Evolutionary conservation across 1,284 basidiomycete species (phyloP).

Genomic region (Rugosomyces carneus): DNA sequence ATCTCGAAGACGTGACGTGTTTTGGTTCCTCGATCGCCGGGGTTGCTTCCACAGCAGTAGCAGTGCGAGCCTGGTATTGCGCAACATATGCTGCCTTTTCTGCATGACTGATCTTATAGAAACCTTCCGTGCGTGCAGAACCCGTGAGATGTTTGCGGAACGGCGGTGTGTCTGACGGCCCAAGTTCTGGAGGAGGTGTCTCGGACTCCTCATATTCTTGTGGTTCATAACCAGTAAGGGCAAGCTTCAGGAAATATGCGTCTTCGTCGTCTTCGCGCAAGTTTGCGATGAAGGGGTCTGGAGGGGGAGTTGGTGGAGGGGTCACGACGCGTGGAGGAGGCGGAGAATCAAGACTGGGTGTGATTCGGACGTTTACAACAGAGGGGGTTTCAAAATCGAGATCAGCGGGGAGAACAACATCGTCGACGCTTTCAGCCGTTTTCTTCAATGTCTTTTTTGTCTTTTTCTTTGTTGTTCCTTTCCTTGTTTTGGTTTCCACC

Average conservation of each 20-base stretch:
- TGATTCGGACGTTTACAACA: conserved; percentile 44
- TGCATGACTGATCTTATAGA: conserved; percentile 88
- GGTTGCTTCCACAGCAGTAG: conserved; percentile 32
- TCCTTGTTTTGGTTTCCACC: conserved; percentile 27
- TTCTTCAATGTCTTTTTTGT: conserved; percentile 30
- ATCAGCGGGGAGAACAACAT: conserved; percentile 46
- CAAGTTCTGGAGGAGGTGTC: conserved; percentile 22
- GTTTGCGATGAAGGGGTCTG: conserved; percentile 51
- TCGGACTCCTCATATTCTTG: conserved; percentile 24
- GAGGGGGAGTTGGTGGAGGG: conserved; percentile 40
- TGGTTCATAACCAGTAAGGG: conserved; percentile 32
- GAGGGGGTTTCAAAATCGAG: conserved; percentile 44
- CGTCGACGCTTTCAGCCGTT: conserved; percentile 36
- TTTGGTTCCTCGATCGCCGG: conserved; percentile 42
- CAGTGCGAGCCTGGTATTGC: conserved; percentile 60
- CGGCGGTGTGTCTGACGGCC: conserved; percentile 25
- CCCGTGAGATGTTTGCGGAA: conserved; percentile 73
- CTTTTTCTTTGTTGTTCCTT: conserved; percentile 26
- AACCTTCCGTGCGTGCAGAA: conserved; percentile 88
- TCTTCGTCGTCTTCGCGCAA: conserved; percentile 91
- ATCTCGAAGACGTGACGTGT: conserved; percentile 75
- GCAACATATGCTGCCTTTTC: conserved; percentile 89
- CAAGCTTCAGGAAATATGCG: conserved; percentile 77
- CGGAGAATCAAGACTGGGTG: conserved; percentile 38
- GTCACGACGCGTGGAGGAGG: conserved; percentile 34